Conservation (phyloP, 164 flowering plant genomes). For the Stephania japonica region DNA sequence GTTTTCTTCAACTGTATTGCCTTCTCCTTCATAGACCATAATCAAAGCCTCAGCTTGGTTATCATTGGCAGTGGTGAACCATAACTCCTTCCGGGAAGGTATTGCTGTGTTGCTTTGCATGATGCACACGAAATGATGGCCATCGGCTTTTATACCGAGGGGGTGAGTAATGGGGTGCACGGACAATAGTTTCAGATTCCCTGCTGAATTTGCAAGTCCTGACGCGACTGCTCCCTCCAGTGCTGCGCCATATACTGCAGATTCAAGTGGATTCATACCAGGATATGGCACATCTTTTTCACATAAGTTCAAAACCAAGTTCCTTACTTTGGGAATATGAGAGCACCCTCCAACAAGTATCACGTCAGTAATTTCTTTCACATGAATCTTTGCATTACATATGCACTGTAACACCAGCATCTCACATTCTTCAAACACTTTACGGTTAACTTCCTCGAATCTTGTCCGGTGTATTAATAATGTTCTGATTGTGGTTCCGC, state of each 20-base stretch:
- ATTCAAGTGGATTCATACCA: constrained; percentile 66
- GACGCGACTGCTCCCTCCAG: constrained; percentile 93
- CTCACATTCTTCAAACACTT: constrained; percentile 60
- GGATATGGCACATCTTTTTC: constrained; percentile 37
- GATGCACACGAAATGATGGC: constrained; percentile 51
- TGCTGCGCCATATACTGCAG: constrained; percentile 86
- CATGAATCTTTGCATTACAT: constrained; percentile 57
- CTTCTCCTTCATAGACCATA: constrained; percentile 81
- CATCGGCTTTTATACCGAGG: constrained; percentile 64
- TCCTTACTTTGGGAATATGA: constrained; percentile 58
- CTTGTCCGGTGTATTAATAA: constrained; percentile 39
- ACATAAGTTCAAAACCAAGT: constrained; percentile 43
- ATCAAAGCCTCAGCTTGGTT: constrained; percentile 73
- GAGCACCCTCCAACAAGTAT: constrained; percentile 92
- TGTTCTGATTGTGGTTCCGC: constrained; percentile 44
- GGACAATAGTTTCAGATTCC: constrained; percentile 69
- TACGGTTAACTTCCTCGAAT: constrained; percentile 57
- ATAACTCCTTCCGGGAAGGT: constrained; percentile 66
- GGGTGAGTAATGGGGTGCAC: constrained; percentile 75
- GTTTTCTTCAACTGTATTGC: constrained; percentile 41
- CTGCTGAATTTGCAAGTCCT: constrained; percentile 68
- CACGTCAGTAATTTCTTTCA: constrained; percentile 57
- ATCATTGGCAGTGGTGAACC: constrained; percentile 69
- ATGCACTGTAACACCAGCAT: constrained; percentile 51
- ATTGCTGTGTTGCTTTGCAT: constrained; percentile 58